phyloP scores from a whole-genome alignment of 345 rosid genomes.

The Eutrema japonicum region DNA sequence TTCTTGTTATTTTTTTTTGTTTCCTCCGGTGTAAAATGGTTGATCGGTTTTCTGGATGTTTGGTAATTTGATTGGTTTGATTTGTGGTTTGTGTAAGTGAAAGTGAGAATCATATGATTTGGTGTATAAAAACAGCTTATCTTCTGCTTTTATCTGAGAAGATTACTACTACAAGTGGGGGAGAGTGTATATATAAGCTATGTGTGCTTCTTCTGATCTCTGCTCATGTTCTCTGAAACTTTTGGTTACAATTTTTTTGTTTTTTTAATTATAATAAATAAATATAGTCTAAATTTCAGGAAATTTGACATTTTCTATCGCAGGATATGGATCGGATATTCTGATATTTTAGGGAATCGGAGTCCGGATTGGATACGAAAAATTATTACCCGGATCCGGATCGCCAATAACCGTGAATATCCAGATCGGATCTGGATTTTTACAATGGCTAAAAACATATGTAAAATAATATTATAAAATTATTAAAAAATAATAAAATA shows the following conservation, averaged over 20 bases:
- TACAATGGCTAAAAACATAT: no score
- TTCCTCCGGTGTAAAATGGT: constrained; percentile 33
- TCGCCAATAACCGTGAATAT: no score
- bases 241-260: not conserved
- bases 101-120: constrained; percentile 31
- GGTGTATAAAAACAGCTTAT: constrained; percentile 35
- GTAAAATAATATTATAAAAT: no score
- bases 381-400: no score
- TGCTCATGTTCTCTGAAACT: not conserved
- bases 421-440: no score
- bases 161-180: not conserved
- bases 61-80: constrained; percentile 36
- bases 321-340: no score
- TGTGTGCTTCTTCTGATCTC: not conserved
- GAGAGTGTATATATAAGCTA: constrained; percentile 15
- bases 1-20: constrained; percentile 7
- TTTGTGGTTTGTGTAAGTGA: constrained; percentile 37
- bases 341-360: no score
- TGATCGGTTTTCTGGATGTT: constrained; percentile 29
- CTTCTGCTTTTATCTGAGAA: constrained; percentile 26
- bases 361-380: no score
- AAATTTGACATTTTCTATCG: no score
- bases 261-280: no score
- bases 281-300: no score
- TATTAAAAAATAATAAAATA: no score